Evolutionary conservation across 2,329 filamentous ascomycete genomes (phyloP).

Genomic region (Pseudogymnoascus sp.): DNA sequence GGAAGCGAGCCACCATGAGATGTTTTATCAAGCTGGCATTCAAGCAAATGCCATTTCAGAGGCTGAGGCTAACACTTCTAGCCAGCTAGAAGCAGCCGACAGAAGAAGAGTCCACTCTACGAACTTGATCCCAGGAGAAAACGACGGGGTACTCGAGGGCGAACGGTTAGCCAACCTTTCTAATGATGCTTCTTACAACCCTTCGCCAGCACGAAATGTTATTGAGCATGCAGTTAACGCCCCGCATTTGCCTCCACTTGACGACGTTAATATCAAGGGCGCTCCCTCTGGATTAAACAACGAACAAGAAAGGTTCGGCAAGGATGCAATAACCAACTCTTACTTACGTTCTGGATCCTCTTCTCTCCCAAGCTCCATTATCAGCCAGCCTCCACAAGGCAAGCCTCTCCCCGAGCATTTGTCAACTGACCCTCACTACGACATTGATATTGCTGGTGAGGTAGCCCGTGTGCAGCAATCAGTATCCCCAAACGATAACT

Average conservation of each 20-base stretch:
- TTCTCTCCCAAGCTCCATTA: not conserved
- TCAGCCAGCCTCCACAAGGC: not conserved
- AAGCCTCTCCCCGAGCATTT: conserved; percentile 46
- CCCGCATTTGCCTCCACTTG: not conserved
- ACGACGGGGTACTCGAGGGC: not conserved
- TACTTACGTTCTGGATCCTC: not conserved
- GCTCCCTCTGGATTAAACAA: not conserved
- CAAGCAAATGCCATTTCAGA: conserved; percentile 26
- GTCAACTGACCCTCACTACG: conserved; percentile 55
- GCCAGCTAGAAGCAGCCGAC: not conserved
- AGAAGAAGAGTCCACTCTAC: not conserved
- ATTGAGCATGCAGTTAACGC: not conserved
- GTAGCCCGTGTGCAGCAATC: conserved; percentile 53
- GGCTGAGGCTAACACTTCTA: not conserved
- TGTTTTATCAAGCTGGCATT: conserved; percentile 26
- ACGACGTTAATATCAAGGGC: not conserved
- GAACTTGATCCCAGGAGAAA: not conserved
- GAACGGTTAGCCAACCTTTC: not conserved
- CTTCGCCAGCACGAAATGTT: not conserved
- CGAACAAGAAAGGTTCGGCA: not conserved
- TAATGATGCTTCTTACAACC: not conserved
- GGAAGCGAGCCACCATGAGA: conserved; percentile 18
- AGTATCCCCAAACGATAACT: conserved; percentile 42
- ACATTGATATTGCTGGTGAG: conserved; percentile 53
- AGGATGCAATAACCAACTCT: not conserved